Percentiles rank a stretch among this genome's conserved stretches.
These are phyloP conservation scores for Dioscorea alata DNA, from an alignment of 106 monocot species.

Conservation along the genomic window DNA sequence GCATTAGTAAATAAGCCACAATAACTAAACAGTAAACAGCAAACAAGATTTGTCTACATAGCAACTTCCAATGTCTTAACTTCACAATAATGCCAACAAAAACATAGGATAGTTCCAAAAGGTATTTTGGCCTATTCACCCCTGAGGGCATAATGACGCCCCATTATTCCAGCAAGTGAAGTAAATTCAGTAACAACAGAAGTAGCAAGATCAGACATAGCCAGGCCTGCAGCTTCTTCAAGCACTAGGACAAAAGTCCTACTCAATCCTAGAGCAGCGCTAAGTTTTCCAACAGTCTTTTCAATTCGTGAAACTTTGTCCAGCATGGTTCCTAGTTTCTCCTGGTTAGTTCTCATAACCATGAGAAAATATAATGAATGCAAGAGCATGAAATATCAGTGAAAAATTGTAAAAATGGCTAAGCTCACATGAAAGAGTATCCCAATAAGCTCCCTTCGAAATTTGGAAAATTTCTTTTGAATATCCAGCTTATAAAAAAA, in stretches of 20 bases:
- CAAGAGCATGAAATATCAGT: neutral
- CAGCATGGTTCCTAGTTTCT: slow-evolving; percentile 90
- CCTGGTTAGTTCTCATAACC: slow-evolving; percentile 37
- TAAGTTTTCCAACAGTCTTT: slow-evolving; percentile 49
- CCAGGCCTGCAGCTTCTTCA: slow-evolving; percentile 65
- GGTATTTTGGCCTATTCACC: slow-evolving; percentile 47
- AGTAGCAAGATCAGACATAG: slow-evolving; percentile 98
- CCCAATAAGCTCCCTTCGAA: slow-evolving; percentile 59
- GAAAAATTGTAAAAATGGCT: neutral
- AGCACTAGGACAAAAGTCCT: slow-evolving; percentile 40
- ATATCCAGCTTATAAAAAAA: slow-evolving; percentile 92
- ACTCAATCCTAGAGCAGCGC: slow-evolving; percentile 45
- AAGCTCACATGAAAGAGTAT: slow-evolving; percentile 95
- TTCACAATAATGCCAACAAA: neutral
- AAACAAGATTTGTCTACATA: too few species aligned
- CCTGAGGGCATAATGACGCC: slow-evolving; percentile 84
- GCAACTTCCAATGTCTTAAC: too few species aligned
- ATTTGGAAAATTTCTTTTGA: slow-evolving; percentile 72
- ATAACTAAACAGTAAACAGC: too few species aligned
- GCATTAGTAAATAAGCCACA: too few species aligned
- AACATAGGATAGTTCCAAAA: neutral
- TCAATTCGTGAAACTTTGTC: slow-evolving; percentile 75
- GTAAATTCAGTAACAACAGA: slow-evolving; percentile 91
- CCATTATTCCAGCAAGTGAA: slow-evolving; percentile 92
- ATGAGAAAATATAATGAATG: neutral